Evolutionary conservation across 2,329 filamentous ascomycete genomes (phyloP).

Genomic region (Zalaria sp.): DNA sequence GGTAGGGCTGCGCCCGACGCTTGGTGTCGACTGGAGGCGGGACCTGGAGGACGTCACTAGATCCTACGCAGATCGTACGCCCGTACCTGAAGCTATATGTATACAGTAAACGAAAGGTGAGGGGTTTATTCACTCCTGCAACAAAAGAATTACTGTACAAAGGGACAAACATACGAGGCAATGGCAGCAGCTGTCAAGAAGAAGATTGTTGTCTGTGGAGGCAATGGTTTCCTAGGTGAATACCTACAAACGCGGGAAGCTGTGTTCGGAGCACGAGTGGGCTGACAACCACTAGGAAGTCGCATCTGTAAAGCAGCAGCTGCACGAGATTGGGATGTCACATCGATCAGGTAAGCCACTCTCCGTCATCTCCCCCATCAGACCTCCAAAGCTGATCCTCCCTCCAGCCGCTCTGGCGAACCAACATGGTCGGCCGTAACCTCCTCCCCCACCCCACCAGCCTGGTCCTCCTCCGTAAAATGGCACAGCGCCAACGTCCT

Average conservation of each 20-base stretch:
- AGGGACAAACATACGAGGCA: conserved; percentile 2
- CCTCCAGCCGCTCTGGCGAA: conserved; percentile 67
- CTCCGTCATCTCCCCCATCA: background rate
- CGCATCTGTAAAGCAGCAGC: conserved; percentile 87
- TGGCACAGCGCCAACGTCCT: conserved; percentile 88
- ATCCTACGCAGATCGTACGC: too few relatives aligned
- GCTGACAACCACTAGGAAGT: conserved; percentile 30
- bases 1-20: too few relatives aligned
- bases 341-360: conserved; percentile 64
- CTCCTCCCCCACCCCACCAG: conserved; percentile 53
- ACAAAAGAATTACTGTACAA: too few relatives aligned
- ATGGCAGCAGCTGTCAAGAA: conserved; percentile 50
- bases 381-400: background rate
- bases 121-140: too few relatives aligned
- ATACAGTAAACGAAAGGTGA: too few relatives aligned
- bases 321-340: conserved; percentile 78
- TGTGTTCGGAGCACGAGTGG: too few relatives aligned
- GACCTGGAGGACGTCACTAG: too few relatives aligned
- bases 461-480: conserved; percentile 69
- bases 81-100: too few relatives aligned
- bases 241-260: conserved; percentile 2
- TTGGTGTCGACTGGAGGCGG: too few relatives aligned
- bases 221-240: conserved; percentile 75
- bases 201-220: conserved; percentile 79
- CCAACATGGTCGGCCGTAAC: conserved; percentile 73